phyloP scores from a whole-genome alignment of 1,284 basidiomycete species.

The Puccinia polysora region DNA sequence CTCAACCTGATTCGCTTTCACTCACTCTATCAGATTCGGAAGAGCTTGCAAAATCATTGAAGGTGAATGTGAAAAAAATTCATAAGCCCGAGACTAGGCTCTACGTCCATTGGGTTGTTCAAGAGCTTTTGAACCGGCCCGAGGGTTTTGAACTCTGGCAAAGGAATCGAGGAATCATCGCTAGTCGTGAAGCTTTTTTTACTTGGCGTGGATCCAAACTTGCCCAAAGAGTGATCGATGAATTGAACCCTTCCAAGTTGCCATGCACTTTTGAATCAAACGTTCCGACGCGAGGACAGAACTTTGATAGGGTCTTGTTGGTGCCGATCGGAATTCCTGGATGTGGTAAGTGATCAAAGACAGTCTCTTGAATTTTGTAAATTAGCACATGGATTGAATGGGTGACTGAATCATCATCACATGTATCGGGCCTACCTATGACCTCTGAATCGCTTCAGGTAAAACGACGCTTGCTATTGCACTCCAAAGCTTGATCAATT shows the following conservation, averaged over 20 bases:
- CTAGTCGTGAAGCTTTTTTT: slow-evolving; percentile 20
- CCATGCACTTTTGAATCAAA: background rate
- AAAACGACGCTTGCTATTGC: slow-evolving; percentile 84
- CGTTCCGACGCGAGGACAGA: background rate
- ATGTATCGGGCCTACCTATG: too few relatives aligned
- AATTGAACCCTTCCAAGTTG: background rate
- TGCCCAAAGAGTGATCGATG: background rate
- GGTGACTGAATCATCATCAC: too few relatives aligned
- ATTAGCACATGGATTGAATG: too few relatives aligned
- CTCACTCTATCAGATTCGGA: background rate
- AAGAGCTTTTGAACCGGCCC: slow-evolving; percentile 21
- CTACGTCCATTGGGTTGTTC: slow-evolving; percentile 27
- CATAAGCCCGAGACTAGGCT: slow-evolving; percentile 23
- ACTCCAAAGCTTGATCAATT: slow-evolving; percentile 70
- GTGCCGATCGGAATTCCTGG: slow-evolving; percentile 87
- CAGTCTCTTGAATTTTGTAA: too few relatives aligned
- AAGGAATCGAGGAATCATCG: slow-evolving; percentile 20
- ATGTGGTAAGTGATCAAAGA: slow-evolving; percentile 63
- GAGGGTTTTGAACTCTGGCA: slow-evolving; percentile 31
- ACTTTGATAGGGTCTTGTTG: slow-evolving; percentile 73
- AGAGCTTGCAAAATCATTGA: slow-evolving; percentile 7
- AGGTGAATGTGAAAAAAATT: slow-evolving; percentile 31
- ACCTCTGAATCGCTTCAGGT: slow-evolving; percentile 1
- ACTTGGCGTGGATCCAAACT: slow-evolving; percentile 4
- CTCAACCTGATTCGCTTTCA: background rate